phyloP scores from a whole-genome alignment of 768 basidiomycete genomes.

The Pisolithus albus region DNA sequence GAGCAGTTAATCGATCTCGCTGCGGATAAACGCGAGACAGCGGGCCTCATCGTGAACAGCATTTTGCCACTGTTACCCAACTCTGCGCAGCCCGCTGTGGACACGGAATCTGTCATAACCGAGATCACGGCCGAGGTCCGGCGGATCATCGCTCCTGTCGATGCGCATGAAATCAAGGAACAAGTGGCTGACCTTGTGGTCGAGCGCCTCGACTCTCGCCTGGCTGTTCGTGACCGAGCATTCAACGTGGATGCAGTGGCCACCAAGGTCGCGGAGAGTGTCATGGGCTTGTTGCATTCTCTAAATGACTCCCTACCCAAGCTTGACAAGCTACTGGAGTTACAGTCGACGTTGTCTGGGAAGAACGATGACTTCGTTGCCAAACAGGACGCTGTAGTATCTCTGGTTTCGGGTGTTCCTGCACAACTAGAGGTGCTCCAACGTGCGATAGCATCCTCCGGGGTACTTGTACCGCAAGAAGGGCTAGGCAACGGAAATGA shows the following conservation, averaged over 20 bases:
- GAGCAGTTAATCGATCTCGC: slow-evolving; percentile 84
- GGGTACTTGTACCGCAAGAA: slow-evolving; percentile 12
- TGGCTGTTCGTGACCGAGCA: slow-evolving; percentile 69
- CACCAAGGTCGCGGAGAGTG: slow-evolving; percentile 46
- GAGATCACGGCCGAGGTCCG: slow-evolving; percentile 66
- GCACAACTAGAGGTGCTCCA: slow-evolving; percentile 38
- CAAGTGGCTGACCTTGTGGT: slow-evolving; percentile 86
- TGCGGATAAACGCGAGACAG: slow-evolving; percentile 84
- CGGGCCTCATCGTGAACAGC: slow-evolving; percentile 68
- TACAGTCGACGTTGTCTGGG: slow-evolving; percentile 37
- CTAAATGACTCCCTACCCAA: slow-evolving; percentile 32
- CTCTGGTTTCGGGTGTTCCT: slow-evolving; percentile 43
- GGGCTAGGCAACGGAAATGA: slow-evolving; percentile 11
- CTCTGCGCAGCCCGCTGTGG: slow-evolving; percentile 31
- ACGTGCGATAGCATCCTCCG: slow-evolving; percentile 34
- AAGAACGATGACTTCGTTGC: slow-evolving; percentile 32
- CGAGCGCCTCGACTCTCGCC: slow-evolving; percentile 73
- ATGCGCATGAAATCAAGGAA: slow-evolving; percentile 83
- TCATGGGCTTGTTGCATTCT: slow-evolving; percentile 40
- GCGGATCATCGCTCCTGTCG: slow-evolving; percentile 65
- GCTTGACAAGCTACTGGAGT: slow-evolving; percentile 35
- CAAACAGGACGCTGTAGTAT: slow-evolving; percentile 35
- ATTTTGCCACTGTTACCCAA: slow-evolving; percentile 60
- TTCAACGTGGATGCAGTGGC: slow-evolving; percentile 57
- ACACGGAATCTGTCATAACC: slow-evolving; percentile 49